Percentiles rank a stretch among this genome's conserved stretches.
Conservation (phyloP, 2,329 filamentous ascomycete species). For the Cordyceps militaris region DNA sequence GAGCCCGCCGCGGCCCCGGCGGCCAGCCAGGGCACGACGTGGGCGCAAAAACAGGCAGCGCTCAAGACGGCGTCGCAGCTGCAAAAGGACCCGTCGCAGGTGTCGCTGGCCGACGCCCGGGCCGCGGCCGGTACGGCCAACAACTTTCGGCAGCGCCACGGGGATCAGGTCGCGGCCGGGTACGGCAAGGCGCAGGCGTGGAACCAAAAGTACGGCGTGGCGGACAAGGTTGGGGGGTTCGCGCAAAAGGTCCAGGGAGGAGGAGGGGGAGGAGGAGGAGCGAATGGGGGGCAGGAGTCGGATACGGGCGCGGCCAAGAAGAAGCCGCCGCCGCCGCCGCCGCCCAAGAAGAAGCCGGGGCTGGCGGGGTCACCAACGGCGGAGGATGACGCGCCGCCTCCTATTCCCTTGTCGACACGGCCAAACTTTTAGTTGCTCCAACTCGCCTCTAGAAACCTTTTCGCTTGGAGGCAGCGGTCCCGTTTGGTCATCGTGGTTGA, state of each 20-base stretch:
- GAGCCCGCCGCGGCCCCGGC: conserved; percentile 14
- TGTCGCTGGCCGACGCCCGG: conserved; percentile 52
- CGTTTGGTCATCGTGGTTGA: too few relatives aligned
- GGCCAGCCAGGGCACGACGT: conserved; percentile 48
- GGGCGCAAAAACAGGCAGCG: conserved; percentile 58
- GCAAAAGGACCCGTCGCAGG: conserved; percentile 53
- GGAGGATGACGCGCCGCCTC: conserved; percentile 37
- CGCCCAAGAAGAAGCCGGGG: conserved; percentile 45
- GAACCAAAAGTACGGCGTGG: conserved; percentile 55
- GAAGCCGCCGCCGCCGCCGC: conserved; percentile 49
- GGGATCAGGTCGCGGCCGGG: conserved; percentile 58
- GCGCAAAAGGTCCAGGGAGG: conserved; percentile 13
- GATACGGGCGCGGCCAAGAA: conserved; percentile 13
- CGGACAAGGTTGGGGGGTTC: conserved; percentile 29
- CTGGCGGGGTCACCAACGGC: conserved; percentile 21
- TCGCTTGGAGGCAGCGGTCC: too few relatives aligned
- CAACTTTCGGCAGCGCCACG: conserved; percentile 64
- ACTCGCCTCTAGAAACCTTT: too few relatives aligned
- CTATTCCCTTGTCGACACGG: conserved; percentile 45
- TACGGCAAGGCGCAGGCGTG: conserved; percentile 48
- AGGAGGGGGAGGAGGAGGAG: conserved; percentile 6
- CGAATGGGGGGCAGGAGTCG: background rate
- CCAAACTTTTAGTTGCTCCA: conserved; percentile 37
- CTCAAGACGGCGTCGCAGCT: conserved; percentile 53
- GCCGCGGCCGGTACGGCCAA: conserved; percentile 54